Base-by-base conservation (phyloP, 768 basidiomycete species). In the Leccinum obscurum region DNA sequence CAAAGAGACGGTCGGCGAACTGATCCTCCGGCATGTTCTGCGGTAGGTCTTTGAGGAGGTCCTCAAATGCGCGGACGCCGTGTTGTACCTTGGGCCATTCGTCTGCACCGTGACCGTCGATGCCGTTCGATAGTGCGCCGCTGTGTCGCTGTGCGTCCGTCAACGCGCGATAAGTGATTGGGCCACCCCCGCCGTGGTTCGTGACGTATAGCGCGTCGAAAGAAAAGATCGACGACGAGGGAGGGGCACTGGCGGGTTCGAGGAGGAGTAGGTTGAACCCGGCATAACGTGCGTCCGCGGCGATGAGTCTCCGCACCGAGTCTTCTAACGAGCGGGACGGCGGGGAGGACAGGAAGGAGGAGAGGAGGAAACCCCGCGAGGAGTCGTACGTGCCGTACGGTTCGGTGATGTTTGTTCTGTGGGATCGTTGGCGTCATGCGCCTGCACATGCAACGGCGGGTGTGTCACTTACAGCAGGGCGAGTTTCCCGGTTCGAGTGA, bases 321-420 rank as follows among this genome's bases (percentile, higher is more conserved):
- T 81, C 79, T 64, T 83, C 78, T 53, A 90, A 73, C 32, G 79
- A 73, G 62, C 70, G 68, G 55, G 77, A 70, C 56, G 79, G 73
- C 69, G 81, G 76, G 54, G 85, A 81, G 65, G 81, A 73, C 66
- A 94, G 82, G 69, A 90, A 92, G 24, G 84, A 82, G 30, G 88
- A 81, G 53, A 85, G 79, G 63, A 94, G 79, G 56, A 78, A 76
- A 53, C 92, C 92, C 65, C 92, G 82, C 66, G 91, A 90, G 32
- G 82, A 82, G 58, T 72, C 62, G 64, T 81, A 83, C 53, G 73
- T 68, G 62, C 68, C 71, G 41, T 70, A 58, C n/a, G 83, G 77
- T 74, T 93, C 92, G 48, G 88, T 90, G 72, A 93, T 92, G 77
- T 94, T 93, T 20, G 92, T 94, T 70, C 91, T 92, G 76, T 60